These are phyloP conservation scores for Cercophora sp. DNA, from an alignment of 495 filamentous ascomycete species.

Conservation along the genomic window DNA sequence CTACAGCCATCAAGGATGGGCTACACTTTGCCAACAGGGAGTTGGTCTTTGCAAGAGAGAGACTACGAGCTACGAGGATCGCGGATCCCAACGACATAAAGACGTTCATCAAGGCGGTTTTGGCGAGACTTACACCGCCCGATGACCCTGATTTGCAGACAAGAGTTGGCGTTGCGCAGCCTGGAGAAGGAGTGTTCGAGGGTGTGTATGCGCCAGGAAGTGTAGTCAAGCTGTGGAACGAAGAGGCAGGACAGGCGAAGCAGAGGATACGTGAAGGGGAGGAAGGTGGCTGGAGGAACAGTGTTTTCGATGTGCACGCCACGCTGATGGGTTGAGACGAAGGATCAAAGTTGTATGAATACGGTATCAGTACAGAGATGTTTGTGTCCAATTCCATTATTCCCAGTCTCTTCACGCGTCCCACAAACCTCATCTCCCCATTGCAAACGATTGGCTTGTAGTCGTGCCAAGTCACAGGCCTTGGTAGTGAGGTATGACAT, in stretches of 20 bases:
- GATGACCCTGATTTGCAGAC: slow-evolving; percentile 71
- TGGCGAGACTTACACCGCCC: slow-evolving; percentile 64
- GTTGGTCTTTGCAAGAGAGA: slow-evolving; percentile 77
- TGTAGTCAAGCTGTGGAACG: slow-evolving; percentile 80
- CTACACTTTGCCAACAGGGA: slow-evolving; percentile 77
- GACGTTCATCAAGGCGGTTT: slow-evolving; percentile 77
- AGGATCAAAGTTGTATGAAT: no score
- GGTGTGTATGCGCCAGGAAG: slow-evolving; percentile 85
- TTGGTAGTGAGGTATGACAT: no score
- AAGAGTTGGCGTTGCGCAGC: slow-evolving; percentile 60
- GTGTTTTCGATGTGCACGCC: slow-evolving; percentile 69
- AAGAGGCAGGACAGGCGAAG: slow-evolving; percentile 63
- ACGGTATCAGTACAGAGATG: no score
- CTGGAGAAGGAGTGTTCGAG: slow-evolving; percentile 67
- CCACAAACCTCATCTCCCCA: no score
- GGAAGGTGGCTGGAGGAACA: slow-evolving; percentile 79
- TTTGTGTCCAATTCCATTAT: no score
- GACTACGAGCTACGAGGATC: slow-evolving; percentile 79
- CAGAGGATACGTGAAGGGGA: slow-evolving; percentile 57
- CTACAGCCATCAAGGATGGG: slow-evolving; percentile 61
- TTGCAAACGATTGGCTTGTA: no score
- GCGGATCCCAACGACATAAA: slow-evolving; percentile 72
- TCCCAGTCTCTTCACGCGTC: no score
- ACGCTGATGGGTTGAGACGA: slow-evolving; percentile 19
- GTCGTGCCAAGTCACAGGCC: no score